Base-by-base conservation (phyloP, 495 filamentous ascomycete species). In the Penicillium odoratum region DNA sequence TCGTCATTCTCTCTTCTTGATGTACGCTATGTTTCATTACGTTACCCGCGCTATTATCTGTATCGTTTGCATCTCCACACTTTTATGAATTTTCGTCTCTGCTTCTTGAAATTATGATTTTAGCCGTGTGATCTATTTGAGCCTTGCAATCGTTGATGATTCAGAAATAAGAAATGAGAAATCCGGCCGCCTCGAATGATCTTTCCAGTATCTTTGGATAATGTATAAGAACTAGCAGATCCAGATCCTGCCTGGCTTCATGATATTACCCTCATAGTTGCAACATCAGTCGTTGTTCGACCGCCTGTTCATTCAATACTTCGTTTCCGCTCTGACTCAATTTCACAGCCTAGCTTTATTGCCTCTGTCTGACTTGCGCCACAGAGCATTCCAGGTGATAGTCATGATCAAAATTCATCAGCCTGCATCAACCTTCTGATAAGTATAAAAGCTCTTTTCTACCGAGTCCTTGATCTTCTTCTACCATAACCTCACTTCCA, bases 181-280 rank as follows among this genome's bases (percentile, higher is more conserved):
- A 74, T 68, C 68, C 60, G 77, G 77, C 77, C 77, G 64, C 77
- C 76, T 80, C 77, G 74, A 53, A 53, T 16, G 38, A 16, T 40
- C 15, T 40, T 16, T 16, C 13, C 7, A n/a, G 38, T 40, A 16
- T 40, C n/a, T 2, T n/a, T n/a, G n/a, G n/a, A n/a, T n/a, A n/a
- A 2, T 4, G 1, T 15, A 13, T 21, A 21, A 21, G 21, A 2
- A 21, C 21, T 21, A 21, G 21, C 21, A 21, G 21, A 21, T 21
- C 1, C 21, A 21, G 21, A 21, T 21, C 21, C 21, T 21, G 21
- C 21, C 21, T 36, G 13, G 9, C 33, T 4, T 33, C 10, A 33
- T 33, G 31, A 33, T 33, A 8, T 33, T 33, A 33, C 11, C 9
- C 7, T 36, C 13, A 36, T 13, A 36, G 4, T 4, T 11, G 33